phyloP scores from a whole-genome alignment of 108 stramenopile genomes.

The Nitzschia putrida region DNA sequence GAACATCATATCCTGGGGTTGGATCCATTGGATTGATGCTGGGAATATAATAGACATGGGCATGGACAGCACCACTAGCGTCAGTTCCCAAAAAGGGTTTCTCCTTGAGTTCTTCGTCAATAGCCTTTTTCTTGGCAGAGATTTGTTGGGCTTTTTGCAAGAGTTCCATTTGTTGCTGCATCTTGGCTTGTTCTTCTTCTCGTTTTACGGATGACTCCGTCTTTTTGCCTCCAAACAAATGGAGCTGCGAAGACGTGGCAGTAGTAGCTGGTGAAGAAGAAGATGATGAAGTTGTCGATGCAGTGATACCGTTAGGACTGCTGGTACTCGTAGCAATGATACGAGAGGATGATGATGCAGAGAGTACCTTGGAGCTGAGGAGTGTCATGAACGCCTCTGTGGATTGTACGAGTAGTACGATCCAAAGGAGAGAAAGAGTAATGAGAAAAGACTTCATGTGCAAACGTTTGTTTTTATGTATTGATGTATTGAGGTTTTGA shows the following conservation, averaged over 20 bases:
- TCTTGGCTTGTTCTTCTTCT: not conserved
- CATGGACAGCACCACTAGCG: constrained; percentile 71
- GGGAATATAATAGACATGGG: constrained; percentile 70
- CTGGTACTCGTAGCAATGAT: not conserved
- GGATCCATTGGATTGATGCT: constrained; percentile 81
- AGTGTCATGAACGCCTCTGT: too few relatives aligned
- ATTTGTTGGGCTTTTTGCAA: constrained; percentile 90
- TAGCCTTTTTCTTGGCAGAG: constrained; percentile 65
- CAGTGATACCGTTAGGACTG: not conserved
- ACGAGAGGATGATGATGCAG: too few relatives aligned
- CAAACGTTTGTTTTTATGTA: too few relatives aligned
- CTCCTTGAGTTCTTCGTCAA: constrained; percentile 71
- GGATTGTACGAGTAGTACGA: too few relatives aligned
- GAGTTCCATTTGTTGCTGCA: constrained; percentile 71
- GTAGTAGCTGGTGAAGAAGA: not conserved
- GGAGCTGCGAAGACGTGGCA: not conserved
- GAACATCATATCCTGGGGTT: constrained; percentile 74
- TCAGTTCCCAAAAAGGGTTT: constrained; percentile 54
- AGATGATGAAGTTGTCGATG: not conserved
- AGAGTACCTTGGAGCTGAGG: too few relatives aligned
- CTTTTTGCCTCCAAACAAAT: too few relatives aligned
- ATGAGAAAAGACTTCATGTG: too few relatives aligned
- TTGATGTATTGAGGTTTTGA: too few relatives aligned
- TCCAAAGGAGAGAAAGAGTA: too few relatives aligned
- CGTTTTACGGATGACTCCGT: not conserved